Evolutionary conservation across 768 basidiomycete genomes (phyloP), one percentile per base, ranked within the genome.

Genomic region (Paxillus involutus): DNA sequence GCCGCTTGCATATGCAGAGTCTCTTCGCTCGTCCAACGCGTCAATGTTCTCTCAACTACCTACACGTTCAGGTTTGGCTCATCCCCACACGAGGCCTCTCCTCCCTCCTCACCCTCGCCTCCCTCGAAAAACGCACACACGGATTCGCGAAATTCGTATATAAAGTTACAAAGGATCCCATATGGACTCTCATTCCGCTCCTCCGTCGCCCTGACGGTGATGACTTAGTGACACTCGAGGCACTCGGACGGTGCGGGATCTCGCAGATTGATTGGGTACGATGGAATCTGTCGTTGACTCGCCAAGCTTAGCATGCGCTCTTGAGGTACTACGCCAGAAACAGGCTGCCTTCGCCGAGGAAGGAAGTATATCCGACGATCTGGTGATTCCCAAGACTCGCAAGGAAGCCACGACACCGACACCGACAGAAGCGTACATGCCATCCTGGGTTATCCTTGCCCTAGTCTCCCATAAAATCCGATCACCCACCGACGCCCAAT

Each of bases 391-490:
- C 47, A 49, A 41, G 33, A 17, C 16, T 32, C 44, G 17, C 35
- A 17, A 7, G 11, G 45, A 12, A n/a, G 19, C 11, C 2, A 35
- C 4, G 35, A 35, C 35, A 10, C 11, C 11, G 14, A 35, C 17
- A 19, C 32, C 32, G 7, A 16, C 11, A 49, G 19, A 10, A 45
- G n/a, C 26, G 4, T 36, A 29, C 3, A 53, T 73, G 12, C 85
- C 86, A 0, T 58, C 75, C 0, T 88, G 85, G 85, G 68, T 85
- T n/a, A 63, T 79, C 11, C 66, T 88, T 30, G 74, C 77, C 43
- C 70, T 86, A 40, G 67, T 79, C 14, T 69, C 64, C 4, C 75
- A 75, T 66, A 80, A 76, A 63, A 72, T 84, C 11, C 69, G 63
- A n/a, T 77, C 78, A 0, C 64, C 74, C 1, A 52, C 51, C 14